These are phyloP conservation scores for Orychophragmus violaceus DNA, from an alignment of 345 rosid species.

Conservation along the genomic window DNA sequence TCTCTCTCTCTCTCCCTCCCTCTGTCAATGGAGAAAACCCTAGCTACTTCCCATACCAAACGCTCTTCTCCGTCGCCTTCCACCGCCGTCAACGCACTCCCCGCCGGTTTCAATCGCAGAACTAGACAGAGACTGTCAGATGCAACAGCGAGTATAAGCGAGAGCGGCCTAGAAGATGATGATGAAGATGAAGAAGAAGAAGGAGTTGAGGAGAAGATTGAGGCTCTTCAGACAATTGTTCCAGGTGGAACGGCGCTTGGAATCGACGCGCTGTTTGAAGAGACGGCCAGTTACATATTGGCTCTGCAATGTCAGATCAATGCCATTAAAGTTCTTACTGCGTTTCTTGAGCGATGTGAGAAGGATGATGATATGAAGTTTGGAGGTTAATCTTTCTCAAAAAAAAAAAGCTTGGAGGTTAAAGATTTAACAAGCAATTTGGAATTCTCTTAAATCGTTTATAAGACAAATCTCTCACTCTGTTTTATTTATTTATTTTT, in stretches of 20 bases:
- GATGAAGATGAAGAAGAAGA: conserved; percentile 29
- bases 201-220: conserved; percentile 51
- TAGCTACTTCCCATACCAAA: conserved; percentile 14
- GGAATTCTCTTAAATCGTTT: not conserved
- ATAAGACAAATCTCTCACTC: not conserved
- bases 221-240: conserved; percentile 64
- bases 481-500: not conserved
- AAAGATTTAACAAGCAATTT: not conserved
- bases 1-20: not conserved
- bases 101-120: conserved; percentile 2
- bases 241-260: conserved; percentile 62
- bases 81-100: conserved; percentile 8
- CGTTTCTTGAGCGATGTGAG: conserved; percentile 43
- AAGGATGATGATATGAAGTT: conserved; percentile 38
- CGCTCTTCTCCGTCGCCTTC: conserved; percentile 18
- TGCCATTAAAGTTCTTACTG: conserved; percentile 49
- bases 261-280: conserved; percentile 54
- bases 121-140: conserved; percentile 16
- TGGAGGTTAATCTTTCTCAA: conserved; percentile 58
- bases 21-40: conserved; percentile 34
- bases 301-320: conserved; percentile 51
- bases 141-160: conserved; percentile 11
- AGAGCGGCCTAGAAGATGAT: conserved; percentile 13
- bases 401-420: conserved; percentile 60
- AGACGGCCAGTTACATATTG: conserved; percentile 64